phyloP scores from a whole-genome alignment of 257 asterid genomes.

The Capsicum rhomboideum region DNA sequence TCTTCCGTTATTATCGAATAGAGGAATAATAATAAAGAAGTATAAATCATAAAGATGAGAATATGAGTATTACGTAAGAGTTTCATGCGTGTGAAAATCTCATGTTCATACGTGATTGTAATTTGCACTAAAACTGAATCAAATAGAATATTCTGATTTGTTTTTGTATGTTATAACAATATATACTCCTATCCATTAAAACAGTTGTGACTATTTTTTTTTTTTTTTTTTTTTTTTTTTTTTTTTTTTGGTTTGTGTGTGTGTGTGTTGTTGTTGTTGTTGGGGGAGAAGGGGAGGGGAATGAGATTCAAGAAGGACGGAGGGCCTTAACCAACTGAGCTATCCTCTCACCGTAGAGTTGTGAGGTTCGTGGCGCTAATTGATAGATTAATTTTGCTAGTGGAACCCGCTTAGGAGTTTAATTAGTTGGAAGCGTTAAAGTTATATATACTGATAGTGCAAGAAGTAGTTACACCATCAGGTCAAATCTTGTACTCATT shows the following conservation, averaged over 20 bases:
- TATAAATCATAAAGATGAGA: background rate
- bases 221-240: too few species aligned
- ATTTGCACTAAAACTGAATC: slow-evolving; percentile 5
- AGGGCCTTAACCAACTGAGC: background rate
- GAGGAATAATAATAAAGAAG: background rate
- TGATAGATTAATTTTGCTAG: background rate
- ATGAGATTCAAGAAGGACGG: too few species aligned
- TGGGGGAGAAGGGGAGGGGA: too few species aligned
- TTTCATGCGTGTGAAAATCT: slow-evolving; percentile 15
- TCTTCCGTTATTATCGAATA: background rate
- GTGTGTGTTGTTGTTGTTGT: too few species aligned
- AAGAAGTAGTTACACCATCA: slow-evolving; percentile 3
- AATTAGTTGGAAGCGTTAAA: background rate
- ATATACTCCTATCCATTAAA: background rate
- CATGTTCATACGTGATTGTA: background rate
- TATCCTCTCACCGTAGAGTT: background rate
- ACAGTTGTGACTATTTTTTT: too few species aligned
- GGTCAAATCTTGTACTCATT: background rate
- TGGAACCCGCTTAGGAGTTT: background rate
- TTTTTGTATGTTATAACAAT: background rate
- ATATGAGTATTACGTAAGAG: background rate
- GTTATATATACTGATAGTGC: background rate
- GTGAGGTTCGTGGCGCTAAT: background rate
- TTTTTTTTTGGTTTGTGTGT: too few species aligned
- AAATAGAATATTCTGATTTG: slow-evolving; percentile 47